Base-by-base conservation (phyloP, 2,329 filamentous ascomycete genomes). In the Apiospora hydei region DNA sequence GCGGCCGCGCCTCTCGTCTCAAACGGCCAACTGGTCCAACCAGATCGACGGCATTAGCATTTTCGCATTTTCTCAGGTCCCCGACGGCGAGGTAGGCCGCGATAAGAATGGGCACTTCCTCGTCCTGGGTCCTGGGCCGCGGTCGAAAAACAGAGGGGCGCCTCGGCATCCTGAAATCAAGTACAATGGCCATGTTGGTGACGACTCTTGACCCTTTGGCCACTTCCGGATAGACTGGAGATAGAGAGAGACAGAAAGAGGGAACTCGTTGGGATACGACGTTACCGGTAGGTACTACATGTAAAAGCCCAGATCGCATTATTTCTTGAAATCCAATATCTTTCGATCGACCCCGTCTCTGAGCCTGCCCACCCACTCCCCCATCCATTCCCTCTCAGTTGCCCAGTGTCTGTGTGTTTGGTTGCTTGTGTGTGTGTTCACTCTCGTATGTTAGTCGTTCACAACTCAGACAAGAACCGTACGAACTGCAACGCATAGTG, bases 291-390 rank as follows among this genome's bases (percentile, higher is more conserved):
- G 7, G 30, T 38, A 4, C 16, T 61, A 61, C 53, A 38, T 38
- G 30, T 61, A 11, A 4, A 4, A n/a, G 26, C 7, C 30, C 24
- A 34, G 24, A 57, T 30, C 26, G 51, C 51, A 57, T 61, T 61
- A 64, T 64, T 64, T 64, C 34, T 61, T n/a, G 30, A 41, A 64
- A 41, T n/a, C 57, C 57, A 38, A 64, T 64, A 64, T 64, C 57
- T 64, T 64, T 64, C 57, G 30, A 64, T 41, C 57, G 57, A 41
- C 57, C 57, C 57, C 57, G 57, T 64, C 57, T 64, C 57, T 41
- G 57, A 38, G 34, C 57, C 21, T 49, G 46, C 46, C 46, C 46
- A 49, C 46, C 46, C 57, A 38, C 57, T 38, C 53, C 30, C 44
- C 57, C 34, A n/a, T 64, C 26, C 26, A 30, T 30, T 61, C 53